Conservation (phyloP, 495 filamentous ascomycete species). For the Xylona heveae region DNA sequence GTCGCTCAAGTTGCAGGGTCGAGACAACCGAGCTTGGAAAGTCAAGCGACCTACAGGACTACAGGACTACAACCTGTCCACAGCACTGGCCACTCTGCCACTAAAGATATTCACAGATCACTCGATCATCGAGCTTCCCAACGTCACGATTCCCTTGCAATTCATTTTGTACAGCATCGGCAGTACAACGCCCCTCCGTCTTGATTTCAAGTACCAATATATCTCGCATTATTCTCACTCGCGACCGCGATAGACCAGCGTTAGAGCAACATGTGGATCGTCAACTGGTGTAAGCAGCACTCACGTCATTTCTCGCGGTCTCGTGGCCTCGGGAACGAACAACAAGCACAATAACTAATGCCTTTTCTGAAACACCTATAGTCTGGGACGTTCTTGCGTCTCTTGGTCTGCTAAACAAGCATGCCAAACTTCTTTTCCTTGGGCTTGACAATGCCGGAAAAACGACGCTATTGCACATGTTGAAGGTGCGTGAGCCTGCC, state of each 20-base stretch:
- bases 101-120: no score
- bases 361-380: conserved; percentile 15
- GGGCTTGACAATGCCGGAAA: conserved; percentile 97
- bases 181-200: no score
- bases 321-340: background rate
- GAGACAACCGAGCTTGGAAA: no score
- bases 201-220: conserved; percentile 13
- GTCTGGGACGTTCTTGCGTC: conserved; percentile 85
- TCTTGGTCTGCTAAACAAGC: conserved; percentile 88
- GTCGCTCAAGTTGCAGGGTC: no score
- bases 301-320: conserved; percentile 6
- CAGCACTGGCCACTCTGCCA: no score
- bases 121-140: no score
- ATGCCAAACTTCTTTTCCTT: conserved; percentile 82
- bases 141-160: no score
- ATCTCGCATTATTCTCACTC: background rate
- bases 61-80: no score
- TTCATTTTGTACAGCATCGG: no score
- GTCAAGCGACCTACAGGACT: no score
- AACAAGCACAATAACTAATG: background rate
- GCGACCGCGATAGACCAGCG: background rate
- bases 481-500: conserved; percentile 48
- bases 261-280: conserved; percentile 71
- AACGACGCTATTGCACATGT: conserved; percentile 80
- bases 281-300: conserved; percentile 71